A percentile compares a stretch with the other conserved stretches of the same genome.
Conservation (phyloP, 148 eudicot species). For the Rheum nobile region DNA sequence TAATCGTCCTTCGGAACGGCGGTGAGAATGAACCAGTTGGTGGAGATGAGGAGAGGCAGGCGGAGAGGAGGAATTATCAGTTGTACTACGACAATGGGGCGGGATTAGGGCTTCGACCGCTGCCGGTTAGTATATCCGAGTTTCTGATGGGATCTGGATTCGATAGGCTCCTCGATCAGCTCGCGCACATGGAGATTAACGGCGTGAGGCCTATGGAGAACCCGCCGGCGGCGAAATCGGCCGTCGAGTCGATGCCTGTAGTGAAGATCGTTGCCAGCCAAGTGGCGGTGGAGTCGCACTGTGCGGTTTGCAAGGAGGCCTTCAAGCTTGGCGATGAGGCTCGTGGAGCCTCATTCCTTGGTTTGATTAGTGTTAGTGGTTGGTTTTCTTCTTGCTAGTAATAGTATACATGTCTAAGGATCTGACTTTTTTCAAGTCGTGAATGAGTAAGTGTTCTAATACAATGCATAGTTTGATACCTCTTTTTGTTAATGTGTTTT, state of each 20-base stretch:
- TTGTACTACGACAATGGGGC: slow-evolving; percentile 30
- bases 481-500: not conserved
- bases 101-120: slow-evolving; percentile 24
- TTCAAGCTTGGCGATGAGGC: slow-evolving; percentile 23
- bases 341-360: no score
- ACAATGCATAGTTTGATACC: not conserved
- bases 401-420: not conserved
- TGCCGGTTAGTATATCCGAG: slow-evolving; percentile 23
- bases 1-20: slow-evolving; percentile 39
- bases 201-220: slow-evolving; percentile 13
- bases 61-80: slow-evolving; percentile 15
- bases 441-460: not conserved
- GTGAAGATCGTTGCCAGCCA: slow-evolving; percentile 17
- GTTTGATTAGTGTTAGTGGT: not conserved
- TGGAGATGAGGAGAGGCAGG: not conserved
- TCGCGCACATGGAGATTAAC: slow-evolving; percentile 15
- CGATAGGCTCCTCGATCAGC: slow-evolving; percentile 29
- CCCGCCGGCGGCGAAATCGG: slow-evolving; percentile 31
- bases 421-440: not conserved
- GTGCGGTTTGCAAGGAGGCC: slow-evolving; percentile 44
- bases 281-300: slow-evolving; percentile 22
- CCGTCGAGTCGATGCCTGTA: slow-evolving; percentile 27
- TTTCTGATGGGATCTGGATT: slow-evolving; percentile 32
- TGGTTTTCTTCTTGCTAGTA: not conserved
- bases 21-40: slow-evolving; percentile 8